Conservation (phyloP, 1,284 basidiomycete genomes). For the Fomitopsis schrenkii region DNA sequence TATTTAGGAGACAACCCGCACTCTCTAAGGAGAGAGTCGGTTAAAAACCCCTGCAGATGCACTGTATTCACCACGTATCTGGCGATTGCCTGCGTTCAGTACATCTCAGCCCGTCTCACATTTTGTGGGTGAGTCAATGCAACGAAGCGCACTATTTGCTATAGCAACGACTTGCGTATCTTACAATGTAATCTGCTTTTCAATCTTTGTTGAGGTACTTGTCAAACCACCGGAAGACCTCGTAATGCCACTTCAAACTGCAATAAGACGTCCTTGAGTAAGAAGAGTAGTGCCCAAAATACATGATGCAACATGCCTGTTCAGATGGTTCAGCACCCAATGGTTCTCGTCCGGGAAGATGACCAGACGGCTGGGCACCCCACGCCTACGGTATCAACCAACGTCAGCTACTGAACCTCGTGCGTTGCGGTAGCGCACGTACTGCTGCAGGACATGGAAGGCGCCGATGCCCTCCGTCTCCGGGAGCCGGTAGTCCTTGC, state of each 20-base stretch:
- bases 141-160: no score
- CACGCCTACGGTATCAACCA: conserved; percentile 41
- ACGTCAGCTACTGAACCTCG: conserved; percentile 10
- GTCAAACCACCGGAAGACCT: conserved; percentile 86
- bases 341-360: conserved; percentile 95
- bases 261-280: neutral
- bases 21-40: no score
- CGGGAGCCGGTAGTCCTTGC: conserved; percentile 81
- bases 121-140: no score
- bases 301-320: conserved; percentile 42
- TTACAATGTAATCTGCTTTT: neutral
- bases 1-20: no score
- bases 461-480: conserved; percentile 81
- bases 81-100: no score
- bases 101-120: no score
- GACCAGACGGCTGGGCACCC: conserved; percentile 77
- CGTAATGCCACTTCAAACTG: conserved; percentile 82
- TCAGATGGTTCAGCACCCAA: conserved; percentile 79
- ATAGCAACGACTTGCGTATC: no score
- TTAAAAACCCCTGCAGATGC: no score
- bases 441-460: conserved; percentile 81
- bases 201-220: conserved; percentile 52
- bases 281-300: neutral
- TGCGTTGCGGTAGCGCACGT: conserved; percentile 26
- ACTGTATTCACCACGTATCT: no score